Evolutionary conservation across 495 filamentous ascomycete species (phyloP), one percentile per base, ranked within the genome.

Genomic region (Physcia stellaris): DNA sequence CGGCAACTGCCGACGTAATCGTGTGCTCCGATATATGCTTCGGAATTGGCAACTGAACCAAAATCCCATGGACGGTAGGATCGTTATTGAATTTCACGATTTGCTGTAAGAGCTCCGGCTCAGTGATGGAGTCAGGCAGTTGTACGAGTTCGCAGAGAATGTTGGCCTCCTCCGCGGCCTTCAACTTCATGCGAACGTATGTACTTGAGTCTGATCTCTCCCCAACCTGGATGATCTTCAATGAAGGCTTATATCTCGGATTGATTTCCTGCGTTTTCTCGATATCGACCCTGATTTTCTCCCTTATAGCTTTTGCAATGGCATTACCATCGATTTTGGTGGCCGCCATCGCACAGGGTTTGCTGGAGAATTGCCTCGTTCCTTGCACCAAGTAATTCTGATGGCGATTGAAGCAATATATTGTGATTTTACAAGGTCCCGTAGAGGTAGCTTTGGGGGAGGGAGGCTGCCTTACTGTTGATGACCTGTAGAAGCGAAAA

Each of bases 171-270:
- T 87, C 71, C 21, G 90, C 90, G 40, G 90, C 90, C 68, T 94
- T 96, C 51, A 95, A 59, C 64, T 98, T 98, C 90, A 98, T 98
- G 63, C 86, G 85, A 58, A 98, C 87, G 83, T 98, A 98, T 27
- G 90, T 96, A 55, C 88, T 86, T 17, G 88, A 95, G 66, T 98
- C 90, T 36, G 82, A 83, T 34, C 88, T 76, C 55, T 80, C 78
- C 40, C 85, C 90, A 52, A 98, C 90, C 70, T 98, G 90, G 41
- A 96, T 76, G 54, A 98, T 96, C 48, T 81, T 83, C 49, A 98
- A 66, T 35, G 72, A 83, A 22, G 90, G 90, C 56, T 79, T 77
- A 63, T 83, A 98, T 44, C 86, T 68, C 11, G 87, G 81, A 50
- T 93, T 93, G 16, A 63, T 59, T 61, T 73, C 67, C 59, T 94